Evolutionary conservation across 140 eudicot species (phyloP).

Genomic region (Senecio squalidus): DNA sequence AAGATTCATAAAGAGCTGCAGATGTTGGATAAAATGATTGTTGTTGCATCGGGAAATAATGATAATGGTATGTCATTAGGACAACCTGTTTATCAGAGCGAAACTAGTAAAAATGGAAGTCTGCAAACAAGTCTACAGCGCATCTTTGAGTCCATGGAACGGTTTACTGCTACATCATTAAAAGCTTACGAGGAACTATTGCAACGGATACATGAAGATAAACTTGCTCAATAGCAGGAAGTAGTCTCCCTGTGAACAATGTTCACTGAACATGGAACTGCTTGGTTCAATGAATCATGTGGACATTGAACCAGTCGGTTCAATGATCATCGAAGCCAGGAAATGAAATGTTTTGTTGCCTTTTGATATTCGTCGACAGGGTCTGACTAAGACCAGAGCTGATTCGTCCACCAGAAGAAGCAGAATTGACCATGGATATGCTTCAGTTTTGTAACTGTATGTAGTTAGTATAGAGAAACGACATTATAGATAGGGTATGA

Average conservation of each 20-base stretch:
- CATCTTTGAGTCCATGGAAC: conserved; percentile 82
- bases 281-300: not conserved
- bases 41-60: conserved; percentile 36
- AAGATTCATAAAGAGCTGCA: conserved; percentile 81
- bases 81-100: conserved; percentile 77
- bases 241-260: not conserved
- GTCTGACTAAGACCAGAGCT: conserved; percentile 11
- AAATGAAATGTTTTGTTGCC: too few relatives aligned
- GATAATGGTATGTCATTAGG: conserved; percentile 33
- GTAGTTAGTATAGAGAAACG: conserved; percentile 15
- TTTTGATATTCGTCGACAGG: too few relatives aligned
- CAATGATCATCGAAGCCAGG: not conserved
- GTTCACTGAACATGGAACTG: too few relatives aligned
- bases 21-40: conserved; percentile 70
- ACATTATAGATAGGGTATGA: not conserved
- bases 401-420: conserved; percentile 4
- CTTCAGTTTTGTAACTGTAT: conserved; percentile 8
- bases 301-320: not conserved
- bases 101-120: conserved; percentile 65
- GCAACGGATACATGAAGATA: conserved; percentile 72
- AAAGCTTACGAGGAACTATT: conserved; percentile 79
- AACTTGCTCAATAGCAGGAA: conserved; percentile 36
- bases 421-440: not conserved
- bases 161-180: conserved; percentile 49
- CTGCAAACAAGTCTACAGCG: conserved; percentile 71